Evolutionary conservation across 2,329 filamentous ascomycete species (phyloP).

Genomic region (Neurospora sp.): DNA sequence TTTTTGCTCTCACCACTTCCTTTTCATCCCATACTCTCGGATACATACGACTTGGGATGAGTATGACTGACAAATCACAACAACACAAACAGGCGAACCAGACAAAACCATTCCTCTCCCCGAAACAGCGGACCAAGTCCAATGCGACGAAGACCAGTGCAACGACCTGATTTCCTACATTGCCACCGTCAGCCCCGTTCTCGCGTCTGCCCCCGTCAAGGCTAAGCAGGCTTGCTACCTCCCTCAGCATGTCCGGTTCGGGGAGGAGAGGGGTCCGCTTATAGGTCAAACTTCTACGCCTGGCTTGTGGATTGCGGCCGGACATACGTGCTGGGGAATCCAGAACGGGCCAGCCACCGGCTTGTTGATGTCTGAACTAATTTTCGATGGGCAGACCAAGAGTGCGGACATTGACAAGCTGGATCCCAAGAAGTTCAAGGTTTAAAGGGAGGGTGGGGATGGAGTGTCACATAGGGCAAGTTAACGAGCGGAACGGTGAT

Average conservation of each 20-base stretch:
- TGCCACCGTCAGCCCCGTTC: constrained; percentile 49
- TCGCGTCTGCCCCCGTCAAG: constrained; percentile 59
- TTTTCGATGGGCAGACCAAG: constrained; percentile 60
- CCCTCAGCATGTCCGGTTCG: constrained; percentile 58
- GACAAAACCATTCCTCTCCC: constrained; percentile 69
- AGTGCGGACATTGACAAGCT: constrained; percentile 58
- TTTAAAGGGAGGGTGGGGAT: constrained; percentile 21
- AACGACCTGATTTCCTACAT: constrained; percentile 81
- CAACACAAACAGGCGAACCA: constrained; percentile 51
- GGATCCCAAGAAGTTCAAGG: constrained; percentile 55
- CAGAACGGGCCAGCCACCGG: constrained; percentile 89
- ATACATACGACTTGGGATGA: background rate
- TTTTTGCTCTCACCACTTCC: background rate
- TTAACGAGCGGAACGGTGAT: background rate
- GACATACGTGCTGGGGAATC: constrained; percentile 97
- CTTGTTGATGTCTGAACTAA: constrained; percentile 67
- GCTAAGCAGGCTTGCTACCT: constrained; percentile 87
- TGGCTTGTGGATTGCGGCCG: constrained; percentile 72
- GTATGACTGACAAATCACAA: background rate
- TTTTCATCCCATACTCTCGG: background rate
- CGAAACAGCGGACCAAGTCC: constrained; percentile 61
- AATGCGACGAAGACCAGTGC: constrained; percentile 65
- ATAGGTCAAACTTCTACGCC: constrained; percentile 64
- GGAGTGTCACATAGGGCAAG: background rate
- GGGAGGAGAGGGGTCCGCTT: constrained; percentile 58